Evolutionary conservation across 78 protist genomes (phyloP), one percentile per base, ranked within the genome.

Genomic region (Bodo saltans): DNA sequence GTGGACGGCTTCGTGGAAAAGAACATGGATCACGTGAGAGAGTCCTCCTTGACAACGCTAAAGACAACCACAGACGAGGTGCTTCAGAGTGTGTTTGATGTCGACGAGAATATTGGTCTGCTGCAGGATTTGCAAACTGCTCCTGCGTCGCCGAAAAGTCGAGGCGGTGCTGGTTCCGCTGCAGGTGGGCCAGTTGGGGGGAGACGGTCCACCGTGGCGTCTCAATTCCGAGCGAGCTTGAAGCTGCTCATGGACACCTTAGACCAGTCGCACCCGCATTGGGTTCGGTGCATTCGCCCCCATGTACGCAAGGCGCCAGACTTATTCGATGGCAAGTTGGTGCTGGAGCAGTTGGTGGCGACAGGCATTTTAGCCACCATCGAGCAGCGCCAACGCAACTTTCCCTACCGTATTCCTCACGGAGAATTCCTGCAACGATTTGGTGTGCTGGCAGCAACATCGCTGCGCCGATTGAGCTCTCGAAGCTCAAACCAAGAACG

Each of bases 201-300:
- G n/a, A n/a, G n/a, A n/a, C n/a, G n/a, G n/a, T 8, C 74, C 30
- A 23, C 74, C 30, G 53, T 71, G 53, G 74, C 17, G 40, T 8
- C 60, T 8, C 32, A 35, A 8, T 71, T 71, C 74, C 8, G 75
- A 52, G 34, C 29, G 25, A 29, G 41, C n/a, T 39, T 92, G 30
- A 70, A 84, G 27, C 80, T 85, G 8, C 83, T 93, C 11, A 82
- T 91, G 91, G 68, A 68, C 71, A 82, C 85, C 0, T 80, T 93
- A 29, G 80, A 88, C 38, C 37, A 42, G 0, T 81, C 85, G 29
- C 25, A 53, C 78, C 85, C 90, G 42, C 32, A 11, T 79, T 89
- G 72, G 71, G 74, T 89, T 32, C 75, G 92, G 23, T 89, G 92
- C 76, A 75, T 89, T 74, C 84, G 84, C 67, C 92, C 92, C 29